Evolutionary conservation across 2,329 filamentous ascomycete genomes (phyloP).

Genomic region (Lachnellula occidentalis): DNA sequence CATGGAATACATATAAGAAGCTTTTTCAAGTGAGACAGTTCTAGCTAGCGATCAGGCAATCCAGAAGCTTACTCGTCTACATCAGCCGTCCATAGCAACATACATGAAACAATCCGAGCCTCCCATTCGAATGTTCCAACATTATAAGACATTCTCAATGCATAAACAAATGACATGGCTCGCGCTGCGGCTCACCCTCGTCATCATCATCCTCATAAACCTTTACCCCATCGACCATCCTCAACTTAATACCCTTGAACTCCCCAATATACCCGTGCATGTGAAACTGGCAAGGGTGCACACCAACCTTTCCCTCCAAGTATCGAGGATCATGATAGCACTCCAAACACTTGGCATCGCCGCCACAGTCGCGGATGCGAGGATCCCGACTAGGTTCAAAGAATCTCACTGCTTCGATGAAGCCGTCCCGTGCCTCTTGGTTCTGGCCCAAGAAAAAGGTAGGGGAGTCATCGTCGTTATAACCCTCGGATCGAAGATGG

Average conservation of each 20-base stretch:
- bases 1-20: too few relatives aligned
- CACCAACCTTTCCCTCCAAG: background rate
- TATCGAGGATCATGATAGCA: background rate
- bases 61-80: too few relatives aligned
- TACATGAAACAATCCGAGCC: background rate
- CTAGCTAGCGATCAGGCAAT: too few relatives aligned
- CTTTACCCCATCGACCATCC: background rate
- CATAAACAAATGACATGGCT: background rate
- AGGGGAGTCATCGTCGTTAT: slow-evolving; percentile 5
- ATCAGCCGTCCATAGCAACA: background rate
- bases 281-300: slow-evolving; percentile 14
- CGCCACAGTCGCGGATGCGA: slow-evolving; percentile 15
- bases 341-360: slow-evolving; percentile 7
- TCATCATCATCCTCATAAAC: background rate
- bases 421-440: slow-evolving; percentile 12
- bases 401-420: slow-evolving; percentile 8
- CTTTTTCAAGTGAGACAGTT: too few relatives aligned
- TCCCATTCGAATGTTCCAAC: background rate
- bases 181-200: background rate
- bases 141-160: background rate
- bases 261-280: background rate
- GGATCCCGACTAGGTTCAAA: slow-evolving; percentile 13
- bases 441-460: slow-evolving; percentile 1
- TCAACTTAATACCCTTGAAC: background rate
- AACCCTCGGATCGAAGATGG: background rate